Evolutionary conservation across 805 yeast species (phyloP).

Genomic region (Saccharomycopsis babjevae): DNA sequence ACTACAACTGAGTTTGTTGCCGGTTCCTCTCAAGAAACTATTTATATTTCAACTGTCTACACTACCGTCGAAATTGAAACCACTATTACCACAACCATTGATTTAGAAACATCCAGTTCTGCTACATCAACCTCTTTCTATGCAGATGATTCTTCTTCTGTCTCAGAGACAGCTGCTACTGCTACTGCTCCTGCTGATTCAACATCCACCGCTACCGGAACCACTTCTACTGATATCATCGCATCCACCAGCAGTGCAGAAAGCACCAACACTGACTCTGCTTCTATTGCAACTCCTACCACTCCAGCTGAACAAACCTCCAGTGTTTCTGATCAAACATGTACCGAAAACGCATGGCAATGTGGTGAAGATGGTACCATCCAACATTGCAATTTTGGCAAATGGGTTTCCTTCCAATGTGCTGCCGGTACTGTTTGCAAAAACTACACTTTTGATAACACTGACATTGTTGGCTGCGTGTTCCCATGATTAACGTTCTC

Average conservation of each 20-base stretch:
- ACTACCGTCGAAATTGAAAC: not conserved
- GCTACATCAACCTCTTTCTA: not conserved
- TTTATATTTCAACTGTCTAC: not conserved
- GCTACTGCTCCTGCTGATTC: not conserved
- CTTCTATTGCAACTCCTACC: not conserved
- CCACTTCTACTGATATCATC: not conserved
- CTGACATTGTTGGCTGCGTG: slow-evolving; percentile 23
- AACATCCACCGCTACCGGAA: not conserved
- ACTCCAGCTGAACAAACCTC: not conserved
- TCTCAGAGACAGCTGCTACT: not conserved
- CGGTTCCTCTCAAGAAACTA: not conserved
- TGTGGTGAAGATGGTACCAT: slow-evolving; percentile 42
- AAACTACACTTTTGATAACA: slow-evolving; percentile 33
- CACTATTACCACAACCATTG: not conserved
- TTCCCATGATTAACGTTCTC: not conserved
- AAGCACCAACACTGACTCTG: not conserved
- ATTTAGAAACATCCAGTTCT: not conserved
- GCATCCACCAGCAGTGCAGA: not conserved
- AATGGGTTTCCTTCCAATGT: slow-evolving; percentile 49
- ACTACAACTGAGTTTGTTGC: not conserved
- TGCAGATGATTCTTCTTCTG: not conserved
- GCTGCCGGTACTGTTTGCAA: slow-evolving; percentile 55
- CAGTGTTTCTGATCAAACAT: slow-evolving; percentile 20
- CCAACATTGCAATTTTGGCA: slow-evolving; percentile 47
- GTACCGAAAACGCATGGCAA: slow-evolving; percentile 43